A percentile compares a stretch with the other conserved stretches of the same genome.
These are phyloP conservation scores for Boeremia lycopersici DNA, from an alignment of 2,329 filamentous ascomycete species.

Conservation along the genomic window DNA sequence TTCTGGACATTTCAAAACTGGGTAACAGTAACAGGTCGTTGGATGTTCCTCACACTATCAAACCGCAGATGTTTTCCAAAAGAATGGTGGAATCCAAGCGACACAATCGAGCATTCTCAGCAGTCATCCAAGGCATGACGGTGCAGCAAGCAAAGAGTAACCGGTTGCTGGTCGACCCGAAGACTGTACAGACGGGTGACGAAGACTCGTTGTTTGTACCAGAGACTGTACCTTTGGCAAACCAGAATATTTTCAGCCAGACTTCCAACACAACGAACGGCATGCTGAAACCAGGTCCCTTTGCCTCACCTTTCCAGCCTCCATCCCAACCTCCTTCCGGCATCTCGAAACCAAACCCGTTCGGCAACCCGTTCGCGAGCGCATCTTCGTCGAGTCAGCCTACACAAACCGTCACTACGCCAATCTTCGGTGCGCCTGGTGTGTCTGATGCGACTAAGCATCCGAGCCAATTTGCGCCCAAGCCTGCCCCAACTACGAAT, in stretches of 20 bases:
- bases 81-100: slow-evolving; percentile 65
- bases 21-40: slow-evolving; percentile 31
- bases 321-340: slow-evolving; percentile 3
- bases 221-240: slow-evolving; percentile 24
- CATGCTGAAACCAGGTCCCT: slow-evolving; percentile 20
- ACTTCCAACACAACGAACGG: slow-evolving; percentile 11
- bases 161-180: slow-evolving; percentile 56
- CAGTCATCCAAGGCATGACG: slow-evolving; percentile 62
- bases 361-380: slow-evolving; percentile 11
- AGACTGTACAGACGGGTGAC: slow-evolving; percentile 28
- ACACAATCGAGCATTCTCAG: slow-evolving; percentile 59
- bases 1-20: slow-evolving; percentile 60
- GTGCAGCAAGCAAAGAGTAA: slow-evolving; percentile 57
- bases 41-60: slow-evolving; percentile 33
- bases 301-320: slow-evolving; percentile 28
- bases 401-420: background rate
- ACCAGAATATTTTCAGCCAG: slow-evolving; percentile 22
- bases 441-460: slow-evolving; percentile 38
- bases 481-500: slow-evolving; percentile 1
- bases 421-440: slow-evolving; percentile 22
- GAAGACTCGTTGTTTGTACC: slow-evolving; percentile 52
- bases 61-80: slow-evolving; percentile 60
- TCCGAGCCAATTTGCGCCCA: slow-evolving; percentile 33
- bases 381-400: background rate
- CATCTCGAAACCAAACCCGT: slow-evolving; percentile 17